Conservation (phyloP, 179 eudicot species). For the Beta corolliflora region DNA sequence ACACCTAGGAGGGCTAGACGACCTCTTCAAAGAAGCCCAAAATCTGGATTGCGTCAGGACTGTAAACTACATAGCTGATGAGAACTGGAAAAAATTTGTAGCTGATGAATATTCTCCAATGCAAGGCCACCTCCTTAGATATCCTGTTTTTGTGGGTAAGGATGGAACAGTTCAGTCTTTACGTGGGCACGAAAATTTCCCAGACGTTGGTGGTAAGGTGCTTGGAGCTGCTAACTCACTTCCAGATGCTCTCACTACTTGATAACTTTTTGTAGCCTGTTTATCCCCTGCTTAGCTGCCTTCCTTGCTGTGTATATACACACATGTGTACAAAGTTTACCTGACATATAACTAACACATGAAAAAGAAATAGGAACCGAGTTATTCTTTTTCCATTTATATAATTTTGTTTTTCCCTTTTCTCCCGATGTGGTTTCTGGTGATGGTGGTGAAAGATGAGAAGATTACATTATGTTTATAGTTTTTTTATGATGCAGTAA, state of each 20-base stretch:
- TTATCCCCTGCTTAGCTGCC: background rate
- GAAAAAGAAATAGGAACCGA: conserved; percentile 16
- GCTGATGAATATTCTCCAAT: conserved; percentile 41
- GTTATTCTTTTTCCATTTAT: background rate
- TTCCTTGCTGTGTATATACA: background rate
- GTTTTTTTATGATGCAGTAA: background rate
- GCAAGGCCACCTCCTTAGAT: conserved; percentile 60
- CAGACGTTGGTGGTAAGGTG: conserved; percentile 73
- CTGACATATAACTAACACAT: conserved; percentile 21
- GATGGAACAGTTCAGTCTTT: conserved; percentile 49
- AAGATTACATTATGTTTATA: conserved; percentile 9
- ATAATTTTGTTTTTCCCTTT: background rate
- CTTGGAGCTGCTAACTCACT: conserved; percentile 56
- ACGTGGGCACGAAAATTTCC: conserved; percentile 54
- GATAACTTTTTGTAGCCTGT: background rate
- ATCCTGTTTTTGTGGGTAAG: conserved; percentile 48
- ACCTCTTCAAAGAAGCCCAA: conserved; percentile 43
- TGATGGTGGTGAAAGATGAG: conserved; percentile 27
- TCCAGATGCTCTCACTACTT: conserved; percentile 75
- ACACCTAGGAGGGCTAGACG: conserved; percentile 52
- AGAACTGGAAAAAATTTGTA: conserved; percentile 56
- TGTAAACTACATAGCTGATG: conserved; percentile 53
- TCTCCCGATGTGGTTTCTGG: background rate
- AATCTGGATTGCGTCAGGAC: conserved; percentile 44
- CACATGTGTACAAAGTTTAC: conserved; percentile 1